These are phyloP conservation scores for Jatropha podagrica DNA, from an alignment of 441 rosid genomes.

Conservation along the genomic window DNA sequence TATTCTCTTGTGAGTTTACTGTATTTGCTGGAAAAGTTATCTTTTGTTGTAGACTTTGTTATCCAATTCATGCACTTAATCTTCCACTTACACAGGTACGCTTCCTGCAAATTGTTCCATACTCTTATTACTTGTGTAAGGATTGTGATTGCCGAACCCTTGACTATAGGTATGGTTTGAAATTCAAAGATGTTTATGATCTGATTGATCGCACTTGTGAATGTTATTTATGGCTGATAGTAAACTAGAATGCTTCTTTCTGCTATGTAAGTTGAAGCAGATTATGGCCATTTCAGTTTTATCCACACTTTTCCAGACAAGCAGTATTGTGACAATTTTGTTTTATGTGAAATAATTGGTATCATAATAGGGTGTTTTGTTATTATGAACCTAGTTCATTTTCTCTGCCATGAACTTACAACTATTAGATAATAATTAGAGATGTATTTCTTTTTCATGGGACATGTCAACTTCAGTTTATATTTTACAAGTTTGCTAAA, in stretches of 20 bases:
- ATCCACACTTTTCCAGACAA: neutral
- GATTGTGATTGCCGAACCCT: conserved; percentile 90
- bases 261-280: neutral
- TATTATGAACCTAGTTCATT: neutral
- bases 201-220: conserved; percentile 1
- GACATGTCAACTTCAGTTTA: neutral
- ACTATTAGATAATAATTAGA: too few relatives aligned
- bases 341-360: neutral
- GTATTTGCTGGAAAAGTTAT: conserved; percentile 8
- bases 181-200: conserved; percentile 11
- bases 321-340: neutral
- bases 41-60: conserved; percentile 21
- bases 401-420: neutral
- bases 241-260: neutral
- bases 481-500: neutral
- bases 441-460: neutral
- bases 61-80: conserved; percentile 22
- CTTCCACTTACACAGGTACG: conserved; percentile 65
- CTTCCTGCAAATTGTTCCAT: conserved; percentile 79
- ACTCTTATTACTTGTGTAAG: conserved; percentile 92
- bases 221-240: neutral
- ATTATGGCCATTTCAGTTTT: neutral
- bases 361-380: neutral
- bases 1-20: conserved; percentile 75
- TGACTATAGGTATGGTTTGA: conserved; percentile 65